Evolutionary conservation across 2,329 filamentous ascomycete species (phyloP).

Genomic region (Colletotrichum viniferum): DNA sequence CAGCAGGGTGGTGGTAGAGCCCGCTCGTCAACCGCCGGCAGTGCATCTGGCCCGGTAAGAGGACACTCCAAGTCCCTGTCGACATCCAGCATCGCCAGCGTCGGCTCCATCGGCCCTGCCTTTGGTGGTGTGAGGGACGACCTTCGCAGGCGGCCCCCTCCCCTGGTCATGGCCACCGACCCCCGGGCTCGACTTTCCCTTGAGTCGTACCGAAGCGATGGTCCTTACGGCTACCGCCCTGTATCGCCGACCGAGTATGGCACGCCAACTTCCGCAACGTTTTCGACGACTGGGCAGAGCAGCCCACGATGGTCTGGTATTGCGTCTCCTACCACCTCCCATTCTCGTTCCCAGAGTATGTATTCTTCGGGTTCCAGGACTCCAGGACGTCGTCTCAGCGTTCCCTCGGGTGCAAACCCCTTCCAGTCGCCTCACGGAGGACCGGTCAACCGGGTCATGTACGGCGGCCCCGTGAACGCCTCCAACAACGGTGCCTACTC

Average conservation of each 20-base stretch:
- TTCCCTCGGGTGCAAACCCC: constrained; percentile 76
- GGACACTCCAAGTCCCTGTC: constrained; percentile 88
- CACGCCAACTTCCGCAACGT: constrained; percentile 84
- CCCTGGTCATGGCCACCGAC: constrained; percentile 79
- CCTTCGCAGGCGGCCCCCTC: constrained; percentile 74
- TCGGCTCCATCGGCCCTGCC: constrained; percentile 68
- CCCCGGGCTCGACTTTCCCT: constrained; percentile 68
- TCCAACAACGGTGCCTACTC: constrained; percentile 60
- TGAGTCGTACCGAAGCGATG: constrained; percentile 71
- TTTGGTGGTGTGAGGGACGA: constrained; percentile 69
- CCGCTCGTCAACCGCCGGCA: constrained; percentile 78
- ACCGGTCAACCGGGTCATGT: constrained; percentile 60
- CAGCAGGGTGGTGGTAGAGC: constrained; percentile 74
- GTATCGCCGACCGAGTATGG: constrained; percentile 77
- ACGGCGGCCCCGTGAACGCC: constrained; percentile 58
- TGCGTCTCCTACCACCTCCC: constrained; percentile 73
- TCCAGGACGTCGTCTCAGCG: constrained; percentile 77
- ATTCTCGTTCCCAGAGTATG: constrained; percentile 74
- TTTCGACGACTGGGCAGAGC: constrained; percentile 70
- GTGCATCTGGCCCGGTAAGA: constrained; percentile 70
- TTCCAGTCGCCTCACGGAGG: constrained; percentile 70
- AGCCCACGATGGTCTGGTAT: constrained; percentile 78
- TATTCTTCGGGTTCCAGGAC: constrained; percentile 68
- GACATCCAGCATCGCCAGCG: constrained; percentile 83
- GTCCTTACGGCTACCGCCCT: constrained; percentile 68